Evolutionary conservation across 2,329 filamentous ascomycete genomes (phyloP), one percentile per base, ranked within the genome.

Genomic region (Trichoderma lentiforme): DNA sequence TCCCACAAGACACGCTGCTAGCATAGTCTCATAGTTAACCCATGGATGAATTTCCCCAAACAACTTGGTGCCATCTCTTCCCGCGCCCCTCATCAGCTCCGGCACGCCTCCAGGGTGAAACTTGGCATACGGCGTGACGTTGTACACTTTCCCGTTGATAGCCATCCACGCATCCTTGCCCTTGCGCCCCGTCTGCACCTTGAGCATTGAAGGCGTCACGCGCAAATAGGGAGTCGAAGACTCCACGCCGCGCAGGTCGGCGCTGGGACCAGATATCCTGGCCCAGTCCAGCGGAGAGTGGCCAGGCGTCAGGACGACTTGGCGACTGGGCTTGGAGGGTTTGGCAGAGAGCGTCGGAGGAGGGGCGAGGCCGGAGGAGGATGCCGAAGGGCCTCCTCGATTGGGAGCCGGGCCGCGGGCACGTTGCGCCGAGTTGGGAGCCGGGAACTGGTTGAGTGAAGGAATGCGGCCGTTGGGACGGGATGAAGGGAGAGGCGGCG

Each of bases 251-350:
- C 92, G 91, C 30, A 94, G 88, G 74, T 94, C 91, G 34, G 88
- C 85, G 34, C 83, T 83, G 2, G 91, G 90, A 24, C 86, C 85
- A 1, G 89, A 88, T 1, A 97, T 88, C 6, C 92, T 90, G 14
- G 96, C 96, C 96, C 96, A 99, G 87, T 99, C 96, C 14, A 99
- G 90, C 0, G 96, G 95, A 2, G 94, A 97, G 84, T 95, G 95
- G 36, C 96, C 95, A 0, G 96, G 96, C n/a, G 90, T 88, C 5
- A 99, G 89, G 9, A 92, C 86, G 5, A 98, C 93, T 78, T 95
- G 93, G 80, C 87, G 88, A 12, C 86, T 88, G 5, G 87, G 86
- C 77, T 89, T 90, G 28, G 82, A 74, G 2, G 88, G 87, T 72
- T 84, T 86, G 56, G 83, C 79, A 36, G 81, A 83, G 78, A 86